These are phyloP conservation scores for Oropetium thomaeum DNA, from an alignment of 176 grass and related monocot genomes.

Conservation along the genomic window DNA sequence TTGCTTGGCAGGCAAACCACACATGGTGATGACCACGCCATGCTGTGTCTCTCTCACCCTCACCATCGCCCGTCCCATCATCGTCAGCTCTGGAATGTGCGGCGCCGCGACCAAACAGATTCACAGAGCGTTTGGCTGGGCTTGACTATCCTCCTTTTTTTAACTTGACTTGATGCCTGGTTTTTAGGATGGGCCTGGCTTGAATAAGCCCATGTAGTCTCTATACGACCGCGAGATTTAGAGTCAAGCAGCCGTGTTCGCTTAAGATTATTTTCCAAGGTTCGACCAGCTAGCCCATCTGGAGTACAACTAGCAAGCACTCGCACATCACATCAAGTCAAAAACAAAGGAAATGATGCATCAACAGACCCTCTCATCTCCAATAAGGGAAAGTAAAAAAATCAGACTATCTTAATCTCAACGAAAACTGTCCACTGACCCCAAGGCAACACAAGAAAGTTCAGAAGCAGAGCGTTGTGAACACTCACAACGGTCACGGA, in stretches of 20 bases:
- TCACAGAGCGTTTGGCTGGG: neutral
- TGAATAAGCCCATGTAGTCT: too few relatives aligned
- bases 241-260: too few relatives aligned
- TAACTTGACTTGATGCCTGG: too few relatives aligned
- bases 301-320: too few relatives aligned
- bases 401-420: neutral
- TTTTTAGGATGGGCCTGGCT: neutral
- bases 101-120: neutral
- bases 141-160: too few relatives aligned
- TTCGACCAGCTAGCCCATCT: too few relatives aligned
- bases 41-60: neutral
- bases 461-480: too few relatives aligned
- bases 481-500: too few relatives aligned
- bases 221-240: too few relatives aligned
- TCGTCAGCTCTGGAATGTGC: neutral
- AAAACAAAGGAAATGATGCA: too few relatives aligned
- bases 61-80: neutral
- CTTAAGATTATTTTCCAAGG: too few relatives aligned
- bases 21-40: neutral
- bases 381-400: neutral
- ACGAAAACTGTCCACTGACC: neutral
- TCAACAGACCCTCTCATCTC: neutral
- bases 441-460: neutral
- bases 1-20: slow-evolving; percentile 15
- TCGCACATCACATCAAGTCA: too few relatives aligned